These are phyloP conservation scores for Quercus variabilis DNA, from an alignment of 306 rosid species.

Conservation along the genomic window DNA sequence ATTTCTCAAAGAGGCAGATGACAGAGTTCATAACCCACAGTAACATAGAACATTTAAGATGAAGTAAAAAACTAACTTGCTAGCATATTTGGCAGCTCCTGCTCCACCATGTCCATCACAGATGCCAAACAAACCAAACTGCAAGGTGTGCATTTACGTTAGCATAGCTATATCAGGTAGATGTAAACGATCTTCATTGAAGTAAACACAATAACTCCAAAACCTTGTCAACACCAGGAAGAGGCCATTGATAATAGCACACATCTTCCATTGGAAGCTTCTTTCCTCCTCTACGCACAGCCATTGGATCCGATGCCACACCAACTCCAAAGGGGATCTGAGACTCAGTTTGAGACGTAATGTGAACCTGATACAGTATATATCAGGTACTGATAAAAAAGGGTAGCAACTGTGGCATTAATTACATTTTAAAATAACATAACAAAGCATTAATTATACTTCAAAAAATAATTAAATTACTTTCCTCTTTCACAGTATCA, in stretches of 20 bases:
- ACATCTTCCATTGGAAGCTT: conserved; percentile 96
- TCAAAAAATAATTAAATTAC: conserved; percentile 10
- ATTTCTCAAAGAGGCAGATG: neutral
- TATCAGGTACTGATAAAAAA: conserved; percentile 4
- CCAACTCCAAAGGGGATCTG: conserved; percentile 86
- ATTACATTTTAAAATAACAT: neutral
- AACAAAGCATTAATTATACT: neutral
- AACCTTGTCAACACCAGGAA: conserved; percentile 90
- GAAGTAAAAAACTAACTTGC: conserved; percentile 70
- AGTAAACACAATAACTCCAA: conserved; percentile 18
- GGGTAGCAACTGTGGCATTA: conserved; percentile 1
- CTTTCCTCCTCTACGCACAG: conserved; percentile 92
- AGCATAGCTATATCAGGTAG: conserved; percentile 32
- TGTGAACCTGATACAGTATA: conserved; percentile 62
- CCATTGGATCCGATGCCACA: conserved; percentile 93
- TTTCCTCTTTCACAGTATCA: conserved; percentile 13
- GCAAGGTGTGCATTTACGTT: conserved; percentile 36
- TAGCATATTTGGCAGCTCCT: conserved; percentile 86
- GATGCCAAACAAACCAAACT: conserved; percentile 92
- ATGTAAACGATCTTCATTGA: conserved; percentile 13
- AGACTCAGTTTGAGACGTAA: conserved; percentile 52
- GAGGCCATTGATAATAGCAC: conserved; percentile 91
- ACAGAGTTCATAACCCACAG: conserved; percentile 6
- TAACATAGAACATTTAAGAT: conserved; percentile 28
- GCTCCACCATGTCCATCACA: conserved; percentile 98